phyloP scores from a whole-genome alignment of 169 alveolate genomes.

The Cystoisospora suis region DNA sequence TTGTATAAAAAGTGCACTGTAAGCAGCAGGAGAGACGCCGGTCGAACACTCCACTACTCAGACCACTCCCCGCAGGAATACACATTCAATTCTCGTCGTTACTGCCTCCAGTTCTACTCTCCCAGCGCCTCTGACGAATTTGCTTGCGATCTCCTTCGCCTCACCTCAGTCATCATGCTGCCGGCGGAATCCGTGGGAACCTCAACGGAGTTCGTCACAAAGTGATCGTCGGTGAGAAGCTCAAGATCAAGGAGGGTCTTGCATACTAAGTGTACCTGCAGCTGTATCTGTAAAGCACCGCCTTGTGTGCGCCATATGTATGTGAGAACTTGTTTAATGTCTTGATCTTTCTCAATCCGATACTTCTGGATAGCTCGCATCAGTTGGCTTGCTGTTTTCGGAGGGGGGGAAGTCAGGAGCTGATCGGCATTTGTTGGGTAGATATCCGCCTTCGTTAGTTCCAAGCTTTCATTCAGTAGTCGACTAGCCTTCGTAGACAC shows the following conservation, averaged over 20 bases:
- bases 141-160: too few relatives aligned
- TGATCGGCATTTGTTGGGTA: slow-evolving; percentile 62
- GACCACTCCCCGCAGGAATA: too few relatives aligned
- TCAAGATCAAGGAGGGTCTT: slow-evolving; percentile 66
- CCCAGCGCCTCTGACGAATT: too few relatives aligned
- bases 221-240: slow-evolving; percentile 58
- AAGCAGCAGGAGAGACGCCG: too few relatives aligned
- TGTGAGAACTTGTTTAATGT: slow-evolving; percentile 62
- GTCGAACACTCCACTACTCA: too few relatives aligned
- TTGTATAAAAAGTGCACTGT: too few relatives aligned
- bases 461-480: slow-evolving; percentile 64
- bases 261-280: slow-evolving; percentile 69
- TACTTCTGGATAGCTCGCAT: slow-evolving; percentile 67
- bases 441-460: slow-evolving; percentile 62
- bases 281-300: slow-evolving; percentile 66
- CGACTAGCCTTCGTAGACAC: slow-evolving; percentile 69
- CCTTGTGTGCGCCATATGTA: slow-evolving; percentile 68
- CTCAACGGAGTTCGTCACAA: slow-evolving; percentile 60
- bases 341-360: slow-evolving; percentile 64
- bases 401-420: slow-evolving; percentile 62
- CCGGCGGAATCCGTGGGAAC: slow-evolving; percentile 70
- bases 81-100: too few relatives aligned
- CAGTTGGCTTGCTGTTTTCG: slow-evolving; percentile 73
- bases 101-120: too few relatives aligned
- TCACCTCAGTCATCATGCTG: too few relatives aligned